These are phyloP conservation scores for Dissoconium aciculare DNA, from an alignment of 2,329 filamentous ascomycete species.

Conservation along the genomic window DNA sequence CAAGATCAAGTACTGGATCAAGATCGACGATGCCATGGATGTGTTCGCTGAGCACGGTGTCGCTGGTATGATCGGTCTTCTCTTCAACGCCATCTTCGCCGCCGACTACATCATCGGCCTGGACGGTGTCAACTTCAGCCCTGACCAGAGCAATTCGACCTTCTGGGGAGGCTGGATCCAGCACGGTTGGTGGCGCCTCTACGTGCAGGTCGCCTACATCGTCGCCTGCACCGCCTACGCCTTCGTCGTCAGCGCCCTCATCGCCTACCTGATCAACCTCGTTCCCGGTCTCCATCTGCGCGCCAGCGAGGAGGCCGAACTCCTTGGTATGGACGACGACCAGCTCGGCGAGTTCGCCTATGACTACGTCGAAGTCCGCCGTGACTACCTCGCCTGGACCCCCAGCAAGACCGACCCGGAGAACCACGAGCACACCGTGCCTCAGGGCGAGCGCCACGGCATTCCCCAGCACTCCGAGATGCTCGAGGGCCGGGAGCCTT, in stretches of 20 bases:
- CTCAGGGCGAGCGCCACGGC: slow-evolving; percentile 50
- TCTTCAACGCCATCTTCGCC: slow-evolving; percentile 62
- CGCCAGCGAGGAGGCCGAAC: slow-evolving; percentile 65
- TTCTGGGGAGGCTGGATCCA: slow-evolving; percentile 54
- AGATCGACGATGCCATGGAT: slow-evolving; percentile 76
- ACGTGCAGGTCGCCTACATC: slow-evolving; percentile 68
- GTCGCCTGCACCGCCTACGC: slow-evolving; percentile 50
- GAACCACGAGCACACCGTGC: slow-evolving; percentile 43
- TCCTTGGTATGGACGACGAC: slow-evolving; percentile 79
- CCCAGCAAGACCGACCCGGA: slow-evolving; percentile 54
- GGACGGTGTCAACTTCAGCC: slow-evolving; percentile 56
- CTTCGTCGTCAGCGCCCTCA: slow-evolving; percentile 57
- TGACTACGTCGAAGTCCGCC: slow-evolving; percentile 77
- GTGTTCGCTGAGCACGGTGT: slow-evolving; percentile 82
- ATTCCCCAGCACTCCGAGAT: slow-evolving; percentile 48
- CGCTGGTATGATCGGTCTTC: slow-evolving; percentile 65
- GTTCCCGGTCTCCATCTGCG: slow-evolving; percentile 67
- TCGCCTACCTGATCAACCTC: slow-evolving; percentile 61
- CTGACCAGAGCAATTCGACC: too few species aligned
- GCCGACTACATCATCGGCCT: slow-evolving; percentile 57
- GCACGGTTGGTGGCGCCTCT: slow-evolving; percentile 58
- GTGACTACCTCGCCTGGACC: slow-evolving; percentile 79
- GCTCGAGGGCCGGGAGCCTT: slow-evolving; percentile 41
- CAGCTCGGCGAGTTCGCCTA: slow-evolving; percentile 83
- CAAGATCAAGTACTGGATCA: slow-evolving; percentile 65